Evolutionary conservation across 768 basidiomycete species (phyloP).

Genomic region (Termitomyces sp.): DNA sequence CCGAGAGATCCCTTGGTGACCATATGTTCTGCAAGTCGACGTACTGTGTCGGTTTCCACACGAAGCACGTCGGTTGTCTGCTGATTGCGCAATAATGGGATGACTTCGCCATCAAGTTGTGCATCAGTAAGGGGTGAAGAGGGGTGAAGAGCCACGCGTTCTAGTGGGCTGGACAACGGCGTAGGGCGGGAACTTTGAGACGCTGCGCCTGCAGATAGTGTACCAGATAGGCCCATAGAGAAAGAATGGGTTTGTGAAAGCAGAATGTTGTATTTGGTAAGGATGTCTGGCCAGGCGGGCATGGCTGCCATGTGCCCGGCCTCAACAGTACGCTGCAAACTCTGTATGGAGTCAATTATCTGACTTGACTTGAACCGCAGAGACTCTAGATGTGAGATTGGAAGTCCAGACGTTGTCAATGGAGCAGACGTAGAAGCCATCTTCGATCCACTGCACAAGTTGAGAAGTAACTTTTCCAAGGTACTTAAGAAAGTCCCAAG

Average conservation of each 20-base stretch:
- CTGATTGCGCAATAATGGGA: slow-evolving; percentile 70
- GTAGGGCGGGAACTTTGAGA: slow-evolving; percentile 5
- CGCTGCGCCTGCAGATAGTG: slow-evolving; percentile 22
- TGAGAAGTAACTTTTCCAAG: no score
- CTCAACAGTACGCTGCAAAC: slow-evolving; percentile 59
- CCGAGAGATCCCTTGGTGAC: slow-evolving; percentile 48
- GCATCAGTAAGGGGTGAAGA: slow-evolving; percentile 49
- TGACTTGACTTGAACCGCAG: slow-evolving; percentile 72
- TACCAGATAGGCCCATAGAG: slow-evolving; percentile 32
- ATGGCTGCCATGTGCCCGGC: slow-evolving; percentile 50
- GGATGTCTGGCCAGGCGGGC: slow-evolving; percentile 81
- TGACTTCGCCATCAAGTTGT: slow-evolving; percentile 69
- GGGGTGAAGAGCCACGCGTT: slow-evolving; percentile 68
- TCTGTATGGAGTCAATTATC: slow-evolving; percentile 71
- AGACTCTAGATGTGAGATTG: slow-evolving; percentile 69
- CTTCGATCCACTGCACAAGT: no score
- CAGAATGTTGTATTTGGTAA: slow-evolving; percentile 81
- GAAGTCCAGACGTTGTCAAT: slow-evolving; percentile 7
- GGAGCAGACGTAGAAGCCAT: slow-evolving; percentile 1
- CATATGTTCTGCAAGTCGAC: slow-evolving; percentile 65
- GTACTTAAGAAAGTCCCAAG: no score
- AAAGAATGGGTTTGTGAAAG: slow-evolving; percentile 80
- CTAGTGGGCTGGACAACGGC: slow-evolving; percentile 41
- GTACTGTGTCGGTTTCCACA: slow-evolving; percentile 67
- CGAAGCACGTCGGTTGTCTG: slow-evolving; percentile 74